Conservation (phyloP, 1,284 basidiomycete genomes). For the Austroboletus niveus region DNA sequence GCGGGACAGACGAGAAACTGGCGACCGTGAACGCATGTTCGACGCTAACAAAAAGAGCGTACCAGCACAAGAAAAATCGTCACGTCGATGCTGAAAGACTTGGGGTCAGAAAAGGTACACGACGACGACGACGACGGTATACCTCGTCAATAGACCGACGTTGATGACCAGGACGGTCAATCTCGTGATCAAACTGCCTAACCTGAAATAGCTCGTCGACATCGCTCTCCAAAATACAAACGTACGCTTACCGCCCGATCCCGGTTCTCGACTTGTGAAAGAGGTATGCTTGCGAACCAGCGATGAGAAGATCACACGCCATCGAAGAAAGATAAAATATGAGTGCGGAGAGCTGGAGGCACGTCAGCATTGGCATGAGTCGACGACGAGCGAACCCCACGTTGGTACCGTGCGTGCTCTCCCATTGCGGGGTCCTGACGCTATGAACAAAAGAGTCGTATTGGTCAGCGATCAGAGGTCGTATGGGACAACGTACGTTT, state of each 20-base stretch:
- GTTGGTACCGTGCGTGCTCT: slow-evolving; percentile 25
- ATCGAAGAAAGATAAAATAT: slow-evolving; percentile 32
- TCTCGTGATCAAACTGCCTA: slow-evolving; percentile 30
- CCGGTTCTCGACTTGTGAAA: slow-evolving; percentile 33
- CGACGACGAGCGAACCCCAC: slow-evolving; percentile 15
- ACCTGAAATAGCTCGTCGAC: slow-evolving; percentile 11
- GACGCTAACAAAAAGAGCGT: background rate
- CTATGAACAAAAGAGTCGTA: slow-evolving; percentile 10
- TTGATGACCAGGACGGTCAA: slow-evolving; percentile 32
- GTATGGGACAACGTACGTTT: slow-evolving; percentile 21
- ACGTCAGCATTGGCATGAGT: background rate
- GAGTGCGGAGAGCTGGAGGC: slow-evolving; percentile 27
- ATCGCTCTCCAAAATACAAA: background rate
- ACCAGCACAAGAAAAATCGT: slow-evolving; percentile 32
- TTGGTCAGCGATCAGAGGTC: too few species aligned
- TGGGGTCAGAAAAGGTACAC: background rate
- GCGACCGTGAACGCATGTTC: background rate
- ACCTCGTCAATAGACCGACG: slow-evolving; percentile 33
- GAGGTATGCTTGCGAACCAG: slow-evolving; percentile 30
- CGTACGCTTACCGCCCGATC: slow-evolving; percentile 26
- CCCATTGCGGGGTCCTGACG: slow-evolving; percentile 26
- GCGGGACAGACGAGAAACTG: slow-evolving; percentile 31
- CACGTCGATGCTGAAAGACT: slow-evolving; percentile 23
- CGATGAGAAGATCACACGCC: slow-evolving; percentile 32
- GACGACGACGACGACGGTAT: background rate